Conservation (phyloP, 2,329 filamentous ascomycete genomes). For the Zasmidium citrigriseum region DNA sequence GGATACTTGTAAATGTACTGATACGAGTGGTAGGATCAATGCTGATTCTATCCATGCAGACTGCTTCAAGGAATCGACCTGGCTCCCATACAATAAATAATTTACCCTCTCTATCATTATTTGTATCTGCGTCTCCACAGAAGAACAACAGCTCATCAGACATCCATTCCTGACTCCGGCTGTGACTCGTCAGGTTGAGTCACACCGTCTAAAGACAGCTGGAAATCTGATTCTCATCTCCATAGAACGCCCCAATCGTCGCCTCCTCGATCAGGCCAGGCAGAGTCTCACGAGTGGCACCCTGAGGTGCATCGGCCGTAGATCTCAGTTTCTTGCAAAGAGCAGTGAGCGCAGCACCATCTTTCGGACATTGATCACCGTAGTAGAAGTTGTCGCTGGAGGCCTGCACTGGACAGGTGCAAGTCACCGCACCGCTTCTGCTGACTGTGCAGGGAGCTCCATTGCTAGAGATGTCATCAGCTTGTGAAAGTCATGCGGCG, state of each 20-base stretch:
- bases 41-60: too few relatives aligned
- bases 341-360: background rate
- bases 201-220: background rate
- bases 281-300: background rate
- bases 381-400: constrained; percentile 1
- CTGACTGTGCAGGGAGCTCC: background rate
- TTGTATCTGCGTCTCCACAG: too few relatives aligned
- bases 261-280: background rate
- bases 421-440: background rate
- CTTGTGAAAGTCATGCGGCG: background rate
- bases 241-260: background rate
- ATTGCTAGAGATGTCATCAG: background rate
- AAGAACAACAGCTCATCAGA: too few relatives aligned
- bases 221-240: background rate
- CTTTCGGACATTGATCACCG: background rate
- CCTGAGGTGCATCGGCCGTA: background rate
- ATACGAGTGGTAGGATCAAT: too few relatives aligned
- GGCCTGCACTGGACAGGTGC: background rate
- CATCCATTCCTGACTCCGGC: too few relatives aligned
- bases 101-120: too few relatives aligned
- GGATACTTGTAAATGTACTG: too few relatives aligned
- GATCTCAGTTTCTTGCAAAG: constrained; percentile 1
- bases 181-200: too few relatives aligned
- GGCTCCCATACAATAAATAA: too few relatives aligned
- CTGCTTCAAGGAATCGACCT: too few relatives aligned